A percentile compares a stretch with the other conserved stretches of the same genome.
phyloP scores from a whole-genome alignment of 768 basidiomycete genomes.

The Suillus discolor region DNA sequence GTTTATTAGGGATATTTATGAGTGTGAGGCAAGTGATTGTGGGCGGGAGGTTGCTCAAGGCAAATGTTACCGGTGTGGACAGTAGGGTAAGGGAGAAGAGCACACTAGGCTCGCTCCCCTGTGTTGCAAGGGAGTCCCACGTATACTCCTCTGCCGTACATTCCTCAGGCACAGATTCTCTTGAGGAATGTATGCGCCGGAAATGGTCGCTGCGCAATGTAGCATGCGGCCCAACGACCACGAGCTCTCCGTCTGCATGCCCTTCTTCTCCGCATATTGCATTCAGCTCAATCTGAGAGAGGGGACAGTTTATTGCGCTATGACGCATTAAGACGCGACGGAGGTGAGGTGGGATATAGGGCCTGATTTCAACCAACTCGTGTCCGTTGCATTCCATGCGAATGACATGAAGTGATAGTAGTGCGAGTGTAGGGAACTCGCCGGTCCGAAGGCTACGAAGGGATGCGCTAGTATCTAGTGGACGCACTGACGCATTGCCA shows the following conservation, averaged over 20 bases:
- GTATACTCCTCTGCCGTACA: conserved; percentile 6
- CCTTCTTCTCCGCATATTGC: conserved; percentile 51
- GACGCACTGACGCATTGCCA: neutral
- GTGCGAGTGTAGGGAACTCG: conserved; percentile 49
- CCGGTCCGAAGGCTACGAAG: conserved; percentile 8
- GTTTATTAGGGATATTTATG: conserved; percentile 46
- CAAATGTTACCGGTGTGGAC: conserved; percentile 48
- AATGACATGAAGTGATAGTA: conserved; percentile 59
- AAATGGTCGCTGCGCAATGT: conserved; percentile 48
- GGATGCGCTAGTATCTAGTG: conserved; percentile 5
- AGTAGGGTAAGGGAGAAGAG: conserved; percentile 55
- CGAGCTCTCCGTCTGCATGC: conserved; percentile 63
- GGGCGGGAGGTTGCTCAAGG: conserved; percentile 50
- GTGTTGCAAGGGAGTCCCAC: conserved; percentile 45
- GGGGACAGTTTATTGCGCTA: conserved; percentile 57
- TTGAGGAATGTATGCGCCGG: conserved; percentile 13
- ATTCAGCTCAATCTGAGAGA: conserved; percentile 51
- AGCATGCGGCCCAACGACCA: conserved; percentile 61
- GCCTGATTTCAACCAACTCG: conserved; percentile 51
- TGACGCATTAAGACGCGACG: conserved; percentile 60
- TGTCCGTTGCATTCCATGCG: conserved; percentile 38
- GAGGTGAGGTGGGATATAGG: conserved; percentile 60
- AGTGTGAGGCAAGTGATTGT: conserved; percentile 67
- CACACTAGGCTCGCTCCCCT: conserved; percentile 34
- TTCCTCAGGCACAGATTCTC: neutral